Conservation (phyloP, 2,329 filamentous ascomycete genomes). For the Monosporascus sp. region DNA sequence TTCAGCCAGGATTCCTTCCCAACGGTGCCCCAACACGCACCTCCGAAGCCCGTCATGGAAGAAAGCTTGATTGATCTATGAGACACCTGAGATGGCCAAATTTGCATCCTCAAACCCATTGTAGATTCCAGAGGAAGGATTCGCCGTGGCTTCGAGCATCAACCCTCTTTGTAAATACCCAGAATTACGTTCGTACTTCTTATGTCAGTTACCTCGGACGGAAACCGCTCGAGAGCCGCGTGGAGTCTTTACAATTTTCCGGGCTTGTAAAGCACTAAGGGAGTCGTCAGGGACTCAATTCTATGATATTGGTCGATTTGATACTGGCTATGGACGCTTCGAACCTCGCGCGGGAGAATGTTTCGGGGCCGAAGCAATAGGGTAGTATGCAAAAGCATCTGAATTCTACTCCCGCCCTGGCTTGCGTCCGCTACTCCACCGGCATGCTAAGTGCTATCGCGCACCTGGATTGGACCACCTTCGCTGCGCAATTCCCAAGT, state of each 20-base stretch:
- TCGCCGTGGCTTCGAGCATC: background rate
- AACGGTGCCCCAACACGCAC: conserved; percentile 57
- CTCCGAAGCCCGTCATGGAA: conserved; percentile 56
- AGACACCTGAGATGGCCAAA: background rate
- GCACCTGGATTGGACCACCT: too few relatives aligned
- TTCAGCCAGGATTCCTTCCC: conserved; percentile 61
- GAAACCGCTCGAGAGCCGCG: background rate
- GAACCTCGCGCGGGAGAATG: too few relatives aligned
- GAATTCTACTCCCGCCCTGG: too few relatives aligned
- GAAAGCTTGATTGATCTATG: conserved; percentile 77
- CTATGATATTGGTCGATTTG: background rate
- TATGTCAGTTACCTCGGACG: background rate
- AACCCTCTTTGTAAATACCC: background rate
- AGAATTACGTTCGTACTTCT: background rate
- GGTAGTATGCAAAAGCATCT: too few relatives aligned
- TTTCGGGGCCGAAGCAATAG: too few relatives aligned
- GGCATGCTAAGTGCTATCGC: too few relatives aligned
- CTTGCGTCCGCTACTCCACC: too few relatives aligned
- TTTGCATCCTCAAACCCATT: background rate
- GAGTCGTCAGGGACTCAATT: background rate
- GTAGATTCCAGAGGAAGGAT: background rate
- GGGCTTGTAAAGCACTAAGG: background rate
- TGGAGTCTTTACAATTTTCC: too few relatives aligned
- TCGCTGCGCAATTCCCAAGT: too few relatives aligned
- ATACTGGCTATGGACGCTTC: too few relatives aligned